A percentile compares a stretch with the other conserved stretches of the same genome.
Evolutionary conservation across 345 rosid species (phyloP).

Genomic region (Eutrema yunnanense): DNA sequence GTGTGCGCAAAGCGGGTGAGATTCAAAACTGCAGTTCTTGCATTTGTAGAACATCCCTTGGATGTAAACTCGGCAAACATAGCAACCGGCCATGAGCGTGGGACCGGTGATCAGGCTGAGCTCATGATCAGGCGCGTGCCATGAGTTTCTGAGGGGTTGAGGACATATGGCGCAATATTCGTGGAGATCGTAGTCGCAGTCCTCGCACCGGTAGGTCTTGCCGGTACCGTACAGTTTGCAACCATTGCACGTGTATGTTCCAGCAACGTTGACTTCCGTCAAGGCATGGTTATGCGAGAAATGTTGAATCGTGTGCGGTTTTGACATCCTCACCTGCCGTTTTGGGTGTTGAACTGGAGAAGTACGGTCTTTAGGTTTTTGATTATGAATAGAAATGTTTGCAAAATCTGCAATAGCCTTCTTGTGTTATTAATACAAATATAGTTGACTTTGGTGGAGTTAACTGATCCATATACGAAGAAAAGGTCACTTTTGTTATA

Average conservation of each 20-base stretch:
- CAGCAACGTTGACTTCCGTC: background rate
- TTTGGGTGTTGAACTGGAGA: background rate
- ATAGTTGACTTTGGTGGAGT: constrained; percentile 16
- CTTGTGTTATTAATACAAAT: background rate
- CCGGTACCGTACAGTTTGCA: constrained; percentile 29
- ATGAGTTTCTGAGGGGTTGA: background rate
- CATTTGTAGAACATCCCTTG: constrained; percentile 38
- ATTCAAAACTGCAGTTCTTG: constrained; percentile 29
- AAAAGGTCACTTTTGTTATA: background rate
- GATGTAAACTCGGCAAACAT: constrained; percentile 25
- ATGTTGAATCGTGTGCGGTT: background rate
- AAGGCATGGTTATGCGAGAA: constrained; percentile 31
- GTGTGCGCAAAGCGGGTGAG: constrained; percentile 40
- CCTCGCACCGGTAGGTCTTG: constrained; percentile 24
- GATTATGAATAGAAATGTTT: background rate
- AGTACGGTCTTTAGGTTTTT: background rate
- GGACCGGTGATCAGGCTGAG: constrained; percentile 9
- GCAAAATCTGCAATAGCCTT: background rate
- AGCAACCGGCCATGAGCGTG: constrained; percentile 17
- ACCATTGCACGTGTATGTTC: constrained; percentile 30
- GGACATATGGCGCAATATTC: constrained; percentile 38
- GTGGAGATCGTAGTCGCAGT: constrained; percentile 36
- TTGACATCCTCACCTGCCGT: background rate
- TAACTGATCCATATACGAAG: constrained; percentile 8
- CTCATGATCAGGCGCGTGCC: constrained; percentile 29